Percentiles rank a stretch among this genome's conserved stretches.
Conservation (phyloP, 2,329 filamentous ascomycete species). For the Pestalotiopsis fici region DNA sequence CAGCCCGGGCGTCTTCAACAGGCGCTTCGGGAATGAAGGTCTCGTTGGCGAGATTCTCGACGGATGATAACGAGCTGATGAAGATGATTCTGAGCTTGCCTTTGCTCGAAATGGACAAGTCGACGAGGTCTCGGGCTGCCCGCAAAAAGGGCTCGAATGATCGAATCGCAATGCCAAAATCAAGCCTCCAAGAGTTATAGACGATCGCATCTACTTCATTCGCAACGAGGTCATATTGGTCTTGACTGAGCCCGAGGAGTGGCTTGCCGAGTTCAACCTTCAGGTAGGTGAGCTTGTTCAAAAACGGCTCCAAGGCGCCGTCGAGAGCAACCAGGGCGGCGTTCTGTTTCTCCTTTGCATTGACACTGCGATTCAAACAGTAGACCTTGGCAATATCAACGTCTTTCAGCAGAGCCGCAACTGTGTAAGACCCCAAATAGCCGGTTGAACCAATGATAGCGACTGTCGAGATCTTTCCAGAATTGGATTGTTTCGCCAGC, state of each 20-base stretch:
- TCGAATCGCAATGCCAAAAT: conserved; percentile 20
- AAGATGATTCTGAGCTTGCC: conserved; percentile 19
- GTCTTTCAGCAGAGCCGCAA: not conserved
- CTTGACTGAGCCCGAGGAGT: conserved; percentile 11
- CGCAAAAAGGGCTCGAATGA: conserved; percentile 20
- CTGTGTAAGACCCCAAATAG: not conserved
- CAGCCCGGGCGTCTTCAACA: conserved; percentile 11
- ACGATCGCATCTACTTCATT: conserved; percentile 17
- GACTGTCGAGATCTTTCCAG: not conserved
- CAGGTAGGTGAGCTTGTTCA: conserved; percentile 14
- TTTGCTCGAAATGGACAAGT: conserved; percentile 12
- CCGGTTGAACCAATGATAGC: conserved; percentile 5
- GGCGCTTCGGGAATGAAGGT: conserved; percentile 15
- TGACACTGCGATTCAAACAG: conserved; percentile 15
- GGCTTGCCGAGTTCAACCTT: conserved; percentile 13
- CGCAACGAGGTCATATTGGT: conserved; percentile 5
- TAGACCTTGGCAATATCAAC: conserved; percentile 7
- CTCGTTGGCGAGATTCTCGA: conserved; percentile 12
- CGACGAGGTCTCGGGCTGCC: conserved; percentile 15
- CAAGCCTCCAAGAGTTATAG: conserved; percentile 23
- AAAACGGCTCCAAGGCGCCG: not conserved
- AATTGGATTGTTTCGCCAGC: not conserved
- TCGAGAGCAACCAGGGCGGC: not conserved
- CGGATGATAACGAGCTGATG: conserved; percentile 23
- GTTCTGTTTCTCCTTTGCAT: conserved; percentile 13